A percentile compares a stretch with the other conserved stretches of the same genome.
phyloP scores from a whole-genome alignment of 1,284 basidiomycete genomes.

The Tilletia setariae region DNA sequence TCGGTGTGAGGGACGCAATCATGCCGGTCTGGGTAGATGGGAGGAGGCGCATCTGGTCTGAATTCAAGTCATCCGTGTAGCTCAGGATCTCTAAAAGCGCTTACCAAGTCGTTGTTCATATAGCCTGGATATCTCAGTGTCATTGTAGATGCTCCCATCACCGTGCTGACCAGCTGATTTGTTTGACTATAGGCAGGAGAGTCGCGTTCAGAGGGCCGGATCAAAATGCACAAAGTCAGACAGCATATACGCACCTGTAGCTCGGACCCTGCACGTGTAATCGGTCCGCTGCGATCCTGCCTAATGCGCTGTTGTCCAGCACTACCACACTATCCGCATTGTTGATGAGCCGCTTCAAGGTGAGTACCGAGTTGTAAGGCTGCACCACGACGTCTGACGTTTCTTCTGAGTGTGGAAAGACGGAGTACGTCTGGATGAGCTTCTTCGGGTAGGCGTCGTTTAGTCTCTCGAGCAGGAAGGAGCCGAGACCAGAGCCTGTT shows the following conservation, averaged over 20 bases:
- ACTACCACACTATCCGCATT: conserved; percentile 97
- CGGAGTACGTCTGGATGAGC: conserved; percentile 97
- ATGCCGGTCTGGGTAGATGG: conserved; percentile 68
- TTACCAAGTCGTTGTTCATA: conserved; percentile 88
- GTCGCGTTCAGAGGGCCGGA: neutral
- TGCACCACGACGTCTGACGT: conserved; percentile 66
- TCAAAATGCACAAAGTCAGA: no score
- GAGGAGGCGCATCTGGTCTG: neutral
- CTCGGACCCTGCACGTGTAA: conserved; percentile 85
- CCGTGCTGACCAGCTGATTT: conserved; percentile 52
- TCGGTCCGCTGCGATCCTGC: conserved; percentile 85
- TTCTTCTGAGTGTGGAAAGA: conserved; percentile 75
- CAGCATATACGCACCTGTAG: conserved; percentile 76
- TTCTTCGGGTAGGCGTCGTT: conserved; percentile 99
- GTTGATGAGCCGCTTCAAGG: conserved; percentile 88
- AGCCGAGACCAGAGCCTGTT: conserved; percentile 95
- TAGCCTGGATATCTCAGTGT: conserved; percentile 96
- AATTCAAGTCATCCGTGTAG: neutral
- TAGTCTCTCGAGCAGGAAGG: conserved; percentile 88
- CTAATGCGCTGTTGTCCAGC: conserved; percentile 89
- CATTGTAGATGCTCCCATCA: conserved; percentile 79
- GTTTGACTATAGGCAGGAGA: conserved; percentile 58
- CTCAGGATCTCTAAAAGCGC: neutral
- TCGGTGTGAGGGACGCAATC: conserved; percentile 93
- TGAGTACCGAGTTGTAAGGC: conserved; percentile 93